Percentiles rank a stretch among this genome's conserved stretches.
Conservation (phyloP, 2,329 filamentous ascomycete species). For the Neocucurbitaria cava region DNA sequence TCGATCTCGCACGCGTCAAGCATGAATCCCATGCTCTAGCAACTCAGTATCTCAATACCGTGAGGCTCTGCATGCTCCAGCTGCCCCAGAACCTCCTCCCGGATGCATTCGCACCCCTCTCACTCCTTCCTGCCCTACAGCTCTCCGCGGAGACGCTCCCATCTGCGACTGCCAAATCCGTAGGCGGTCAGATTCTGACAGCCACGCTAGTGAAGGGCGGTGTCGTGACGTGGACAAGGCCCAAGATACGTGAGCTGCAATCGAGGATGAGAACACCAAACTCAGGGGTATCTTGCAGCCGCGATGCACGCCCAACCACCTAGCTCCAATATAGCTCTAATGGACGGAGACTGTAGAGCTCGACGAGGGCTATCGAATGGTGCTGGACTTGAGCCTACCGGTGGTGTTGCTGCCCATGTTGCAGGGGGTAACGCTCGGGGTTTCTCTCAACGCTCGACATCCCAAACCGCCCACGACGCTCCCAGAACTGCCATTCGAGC, state of each 20-base stretch:
- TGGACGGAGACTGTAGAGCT: slow-evolving; percentile 26
- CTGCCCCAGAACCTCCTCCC: neutral
- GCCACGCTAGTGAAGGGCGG: slow-evolving; percentile 12
- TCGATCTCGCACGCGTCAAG: neutral
- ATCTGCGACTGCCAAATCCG: slow-evolving; percentile 1
- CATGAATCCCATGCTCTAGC: neutral
- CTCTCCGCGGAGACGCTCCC: neutral
- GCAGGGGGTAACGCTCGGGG: slow-evolving; percentile 1
- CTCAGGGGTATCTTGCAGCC: slow-evolving; percentile 16
- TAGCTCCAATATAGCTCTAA: neutral
- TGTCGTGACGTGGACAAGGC: neutral
- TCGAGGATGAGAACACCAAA: slow-evolving; percentile 24
- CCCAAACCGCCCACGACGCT: slow-evolving; percentile 2
- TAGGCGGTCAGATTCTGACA: neutral
- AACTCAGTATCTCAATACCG: slow-evolving; percentile 2
- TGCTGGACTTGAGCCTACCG: slow-evolving; percentile 4
- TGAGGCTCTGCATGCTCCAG: neutral
- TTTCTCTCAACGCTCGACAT: slow-evolving; percentile 2
- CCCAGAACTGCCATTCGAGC: neutral
- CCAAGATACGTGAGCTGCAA: slow-evolving; percentile 10
- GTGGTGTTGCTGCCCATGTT: slow-evolving; percentile 5
- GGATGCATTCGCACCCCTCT: neutral
- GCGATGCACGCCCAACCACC: slow-evolving; percentile 22
- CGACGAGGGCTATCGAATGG: slow-evolving; percentile 23
- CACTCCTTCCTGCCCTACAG: neutral